Evolutionary conservation across 352 stramenopile species (phyloP).

Genomic region (Pseudoperonospora humuli): DNA sequence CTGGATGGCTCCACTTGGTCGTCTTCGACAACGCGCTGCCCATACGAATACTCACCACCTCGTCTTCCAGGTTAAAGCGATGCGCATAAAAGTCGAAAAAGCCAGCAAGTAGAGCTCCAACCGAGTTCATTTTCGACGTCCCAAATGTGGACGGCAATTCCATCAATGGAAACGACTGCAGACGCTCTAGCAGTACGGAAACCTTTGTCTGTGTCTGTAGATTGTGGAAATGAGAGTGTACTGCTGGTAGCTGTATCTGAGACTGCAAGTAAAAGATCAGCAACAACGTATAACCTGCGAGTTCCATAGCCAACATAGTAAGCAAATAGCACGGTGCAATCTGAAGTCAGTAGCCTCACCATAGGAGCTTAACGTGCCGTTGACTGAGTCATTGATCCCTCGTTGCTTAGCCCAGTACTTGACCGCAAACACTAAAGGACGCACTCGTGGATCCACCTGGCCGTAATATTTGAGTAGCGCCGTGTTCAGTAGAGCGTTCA

Average conservation of each 20-base stretch:
- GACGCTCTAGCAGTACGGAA: conserved; percentile 61
- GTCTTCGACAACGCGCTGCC: conserved; percentile 55
- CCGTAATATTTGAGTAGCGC: conserved; percentile 68
- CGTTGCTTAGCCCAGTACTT: conserved; percentile 97
- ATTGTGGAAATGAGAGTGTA: conserved; percentile 39
- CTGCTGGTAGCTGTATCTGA: conserved; percentile 39
- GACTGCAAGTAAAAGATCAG: conserved; percentile 96
- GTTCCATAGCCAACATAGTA: conserved; percentile 1
- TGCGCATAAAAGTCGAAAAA: conserved; percentile 97
- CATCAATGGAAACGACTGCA: conserved; percentile 48
- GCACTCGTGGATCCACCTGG: conserved; percentile 65
- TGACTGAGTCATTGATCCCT: conserved; percentile 94
- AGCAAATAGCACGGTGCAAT: conserved; percentile 1
- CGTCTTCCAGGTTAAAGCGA: conserved; percentile 92
- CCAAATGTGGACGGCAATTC: conserved; percentile 46
- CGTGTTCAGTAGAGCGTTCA: conserved; percentile 72
- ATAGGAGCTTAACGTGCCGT: conserved; percentile 96
- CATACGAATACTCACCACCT: conserved; percentile 90
- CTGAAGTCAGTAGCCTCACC: conserved; percentile 31
- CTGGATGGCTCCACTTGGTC: conserved; percentile 58
- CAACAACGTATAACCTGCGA: conserved; percentile 90
- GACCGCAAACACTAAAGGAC: conserved; percentile 92
- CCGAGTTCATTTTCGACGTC: conserved; percentile 65
- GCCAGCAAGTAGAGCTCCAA: conserved; percentile 87
- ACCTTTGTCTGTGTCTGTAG: conserved; percentile 90